These are phyloP conservation scores for Beauveria bassiana DNA, from an alignment of 2,329 filamentous ascomycete genomes.

Conservation along the genomic window DNA sequence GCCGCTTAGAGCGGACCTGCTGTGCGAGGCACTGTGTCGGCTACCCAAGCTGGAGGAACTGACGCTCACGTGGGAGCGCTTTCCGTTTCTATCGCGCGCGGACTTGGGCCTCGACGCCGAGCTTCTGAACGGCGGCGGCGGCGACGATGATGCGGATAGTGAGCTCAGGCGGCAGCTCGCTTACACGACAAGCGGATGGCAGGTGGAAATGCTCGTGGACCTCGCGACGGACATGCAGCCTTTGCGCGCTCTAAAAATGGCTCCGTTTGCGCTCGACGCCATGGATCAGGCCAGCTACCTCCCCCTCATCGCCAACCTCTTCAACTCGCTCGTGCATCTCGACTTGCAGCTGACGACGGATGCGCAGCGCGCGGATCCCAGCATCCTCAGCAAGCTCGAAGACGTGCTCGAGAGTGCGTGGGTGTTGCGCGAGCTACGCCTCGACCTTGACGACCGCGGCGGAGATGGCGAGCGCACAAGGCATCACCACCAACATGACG, in stretches of 20 bases:
- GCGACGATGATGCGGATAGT: not conserved
- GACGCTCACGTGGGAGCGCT: not conserved
- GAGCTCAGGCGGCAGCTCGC: not conserved
- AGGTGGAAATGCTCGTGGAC: slow-evolving; percentile 4
- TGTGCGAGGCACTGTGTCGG: not conserved
- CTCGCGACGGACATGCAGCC: not conserved
- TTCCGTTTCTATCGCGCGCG: not conserved
- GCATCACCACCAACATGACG: not conserved
- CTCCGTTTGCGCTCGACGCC: slow-evolving; percentile 1
- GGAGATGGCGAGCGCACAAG: too few relatives aligned
- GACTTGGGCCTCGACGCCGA: not conserved
- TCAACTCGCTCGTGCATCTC: slow-evolving; percentile 3
- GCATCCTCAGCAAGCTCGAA: slow-evolving; percentile 1
- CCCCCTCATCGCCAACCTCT: slow-evolving; percentile 3
- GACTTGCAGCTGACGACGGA: not conserved
- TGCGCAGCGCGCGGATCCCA: not conserved
- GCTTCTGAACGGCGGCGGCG: not conserved
- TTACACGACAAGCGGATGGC: slow-evolving; percentile 2
- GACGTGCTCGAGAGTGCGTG: not conserved
- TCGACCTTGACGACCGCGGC: not conserved
- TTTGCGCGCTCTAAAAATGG: not conserved
- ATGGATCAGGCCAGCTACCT: slow-evolving; percentile 5
- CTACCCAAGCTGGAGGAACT: slow-evolving; percentile 1
- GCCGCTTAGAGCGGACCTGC: not conserved
- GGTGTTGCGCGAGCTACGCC: slow-evolving; percentile 1